These are phyloP conservation scores for Ceratobasidium sp. DNA, from an alignment of 1,284 basidiomycete genomes.

Conservation along the genomic window DNA sequence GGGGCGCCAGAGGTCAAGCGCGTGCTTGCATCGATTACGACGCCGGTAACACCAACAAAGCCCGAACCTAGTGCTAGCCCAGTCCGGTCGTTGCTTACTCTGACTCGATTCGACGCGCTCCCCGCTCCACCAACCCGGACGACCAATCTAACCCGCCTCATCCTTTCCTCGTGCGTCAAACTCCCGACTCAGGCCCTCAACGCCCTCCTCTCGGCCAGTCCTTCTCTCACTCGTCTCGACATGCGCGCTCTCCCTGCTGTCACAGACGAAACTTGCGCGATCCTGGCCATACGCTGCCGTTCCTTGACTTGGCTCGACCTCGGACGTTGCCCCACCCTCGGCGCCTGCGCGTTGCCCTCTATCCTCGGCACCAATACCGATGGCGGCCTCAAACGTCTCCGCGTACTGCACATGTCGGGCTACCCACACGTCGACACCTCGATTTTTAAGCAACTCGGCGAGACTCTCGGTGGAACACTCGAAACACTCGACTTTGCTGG, in stretches of 20 bases:
- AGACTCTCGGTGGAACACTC: slow-evolving; percentile 19
- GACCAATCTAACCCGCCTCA: slow-evolving; percentile 66
- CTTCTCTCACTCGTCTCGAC: slow-evolving; percentile 69
- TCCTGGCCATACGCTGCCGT: slow-evolving; percentile 71
- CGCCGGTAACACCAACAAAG: slow-evolving; percentile 27
- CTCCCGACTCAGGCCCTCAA: slow-evolving; percentile 77
- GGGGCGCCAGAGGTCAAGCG: slow-evolving; percentile 10
- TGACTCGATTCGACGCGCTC: slow-evolving; percentile 21
- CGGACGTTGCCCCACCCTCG: slow-evolving; percentile 78
- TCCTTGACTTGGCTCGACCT: slow-evolving; percentile 76
- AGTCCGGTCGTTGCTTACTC: slow-evolving; percentile 13
- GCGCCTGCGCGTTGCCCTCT: slow-evolving; percentile 67
- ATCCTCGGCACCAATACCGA: slow-evolving; percentile 32
- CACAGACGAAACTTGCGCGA: slow-evolving; percentile 77
- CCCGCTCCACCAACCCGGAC: slow-evolving; percentile 53
- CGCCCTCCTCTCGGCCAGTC: slow-evolving; percentile 77
- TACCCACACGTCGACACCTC: slow-evolving; percentile 2
- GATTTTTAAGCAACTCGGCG: slow-evolving; percentile 26
- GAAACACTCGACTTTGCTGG: slow-evolving; percentile 32
- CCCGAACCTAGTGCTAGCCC: slow-evolving; percentile 44
- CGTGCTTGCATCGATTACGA: background rate
- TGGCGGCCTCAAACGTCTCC: background rate
- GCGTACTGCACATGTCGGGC: slow-evolving; percentile 23
- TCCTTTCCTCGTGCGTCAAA: slow-evolving; percentile 76
- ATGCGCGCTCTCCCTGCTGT: slow-evolving; percentile 78